Evolutionary conservation across 2,329 filamentous ascomycete genomes (phyloP).

Genomic region (Cytospora paraplurivora): DNA sequence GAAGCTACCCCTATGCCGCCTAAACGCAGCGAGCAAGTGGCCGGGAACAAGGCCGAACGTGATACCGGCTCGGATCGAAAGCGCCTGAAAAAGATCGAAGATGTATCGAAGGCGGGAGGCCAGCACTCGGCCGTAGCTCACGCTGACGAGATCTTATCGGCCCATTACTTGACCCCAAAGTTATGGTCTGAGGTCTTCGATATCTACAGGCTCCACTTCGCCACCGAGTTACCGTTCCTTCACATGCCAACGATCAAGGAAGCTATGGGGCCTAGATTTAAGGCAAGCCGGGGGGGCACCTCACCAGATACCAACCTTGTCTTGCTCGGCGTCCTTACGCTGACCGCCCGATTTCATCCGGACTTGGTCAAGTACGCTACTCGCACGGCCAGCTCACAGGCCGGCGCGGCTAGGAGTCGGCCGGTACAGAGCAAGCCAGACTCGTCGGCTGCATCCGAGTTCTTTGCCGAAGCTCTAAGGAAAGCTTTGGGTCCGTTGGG

Average conservation of each 20-base stretch:
- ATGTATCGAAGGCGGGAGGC: constrained; percentile 44
- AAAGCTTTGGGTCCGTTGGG: constrained; percentile 52
- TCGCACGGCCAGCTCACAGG: constrained; percentile 41
- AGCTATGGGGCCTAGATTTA: constrained; percentile 48
- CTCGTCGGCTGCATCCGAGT: constrained; percentile 61
- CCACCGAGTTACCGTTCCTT: constrained; percentile 71
- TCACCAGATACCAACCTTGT: constrained; percentile 58
- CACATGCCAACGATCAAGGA: constrained; percentile 66
- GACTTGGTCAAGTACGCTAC: constrained; percentile 59
- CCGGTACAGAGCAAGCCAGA: constrained; percentile 45
- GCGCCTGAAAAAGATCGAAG: constrained; percentile 47
- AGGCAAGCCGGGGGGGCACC: constrained; percentile 40
- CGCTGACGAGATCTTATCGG: constrained; percentile 62
- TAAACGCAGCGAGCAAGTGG: constrained; percentile 41
- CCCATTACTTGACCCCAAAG: constrained; percentile 61
- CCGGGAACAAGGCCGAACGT: constrained; percentile 44
- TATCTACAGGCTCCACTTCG: constrained; percentile 71
- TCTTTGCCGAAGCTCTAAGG: constrained; percentile 62
- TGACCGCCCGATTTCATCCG: constrained; percentile 69
- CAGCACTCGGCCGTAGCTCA: constrained; percentile 40
- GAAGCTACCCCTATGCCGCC: constrained; percentile 45
- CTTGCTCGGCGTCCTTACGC: constrained; percentile 66
- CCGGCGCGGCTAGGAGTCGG: constrained; percentile 40
- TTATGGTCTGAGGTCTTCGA: constrained; percentile 71
- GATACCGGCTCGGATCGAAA: constrained; percentile 53